Evolutionary conservation across 441 rosid genomes (phyloP), one percentile per base, ranked within the genome.

Genomic region (Erodium chrysanthum): DNA sequence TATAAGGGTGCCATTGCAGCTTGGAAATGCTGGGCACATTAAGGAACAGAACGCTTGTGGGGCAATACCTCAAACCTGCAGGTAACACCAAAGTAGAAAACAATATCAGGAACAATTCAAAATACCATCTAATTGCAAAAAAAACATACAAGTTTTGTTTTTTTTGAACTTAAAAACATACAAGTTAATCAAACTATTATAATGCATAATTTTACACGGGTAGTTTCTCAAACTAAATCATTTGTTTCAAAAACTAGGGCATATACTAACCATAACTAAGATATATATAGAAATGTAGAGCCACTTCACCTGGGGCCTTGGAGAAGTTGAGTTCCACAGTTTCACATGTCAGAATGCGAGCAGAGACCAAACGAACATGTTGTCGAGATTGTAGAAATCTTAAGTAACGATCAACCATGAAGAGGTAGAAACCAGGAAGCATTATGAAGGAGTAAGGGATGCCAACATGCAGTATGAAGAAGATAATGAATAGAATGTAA

Each of bases 1-100:
- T 81, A 62, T 83, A 85, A n/a, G 88, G 88, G 73, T 85, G 88
- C 86, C 88, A 85, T 48, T 85, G 86, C 31, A 85, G 42, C 77
- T 72, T 85, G 14, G 88, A 85, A 70, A 85, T 70, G 72, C 76
- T 68, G 2, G 88, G 83, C 54, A 85, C 81, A 72, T 81, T 85
- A 50, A 85, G 48, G 72, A 83, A 85, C 75, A 79, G 2, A 60
- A 76, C 75, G 74, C 88, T 85, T 6, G 85, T 81, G 5, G 86
- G 71, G 62, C 27, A 79, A 70, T 84, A 83, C 4, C 21, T 64
- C 78, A 83, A 76, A 56, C 76, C 88, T 72, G 65, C 65, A 12
- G 18, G 40, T 5, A 61, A 44, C 12, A 37, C 8, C 42, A 37
- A 37, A 37, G 42, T 37, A 37, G 7, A 37, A 7, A 37, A 27